Evolutionary conservation across 1,284 basidiomycete species (phyloP).

Genomic region (Cryptococcus neoformans): DNA sequence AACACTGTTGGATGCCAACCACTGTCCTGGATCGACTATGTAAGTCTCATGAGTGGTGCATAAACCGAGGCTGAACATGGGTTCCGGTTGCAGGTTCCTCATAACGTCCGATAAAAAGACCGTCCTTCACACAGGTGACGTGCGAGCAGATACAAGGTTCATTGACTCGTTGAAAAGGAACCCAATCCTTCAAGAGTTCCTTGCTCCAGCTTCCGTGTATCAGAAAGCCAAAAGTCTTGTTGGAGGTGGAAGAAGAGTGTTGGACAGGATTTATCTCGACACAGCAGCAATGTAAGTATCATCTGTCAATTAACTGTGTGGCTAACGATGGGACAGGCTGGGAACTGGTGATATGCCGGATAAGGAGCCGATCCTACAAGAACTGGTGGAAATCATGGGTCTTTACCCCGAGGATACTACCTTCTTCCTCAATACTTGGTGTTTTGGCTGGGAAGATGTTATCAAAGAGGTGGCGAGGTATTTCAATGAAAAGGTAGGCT

Average conservation of each 20-base stretch:
- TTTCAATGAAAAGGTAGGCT: constrained; percentile 61
- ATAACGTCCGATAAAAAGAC: constrained; percentile 69
- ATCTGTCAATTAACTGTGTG: neutral
- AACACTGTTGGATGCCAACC: constrained; percentile 86
- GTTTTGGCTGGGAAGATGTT: constrained; percentile 86
- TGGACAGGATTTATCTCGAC: constrained; percentile 84
- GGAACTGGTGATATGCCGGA: constrained; percentile 63
- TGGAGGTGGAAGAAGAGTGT: constrained; percentile 20
- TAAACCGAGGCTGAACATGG: neutral
- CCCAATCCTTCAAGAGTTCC: constrained; percentile 67
- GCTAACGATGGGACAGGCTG: constrained; percentile 44
- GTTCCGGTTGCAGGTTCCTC: constrained; percentile 63
- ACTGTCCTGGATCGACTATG: constrained; percentile 92
- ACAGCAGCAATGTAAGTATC: constrained; percentile 54
- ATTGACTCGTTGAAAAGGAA: constrained; percentile 64
- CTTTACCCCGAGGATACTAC: constrained; percentile 62
- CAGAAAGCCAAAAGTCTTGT: neutral
- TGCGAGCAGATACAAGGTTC: constrained; percentile 79
- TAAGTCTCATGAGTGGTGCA: constrained; percentile 46
- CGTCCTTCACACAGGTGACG: constrained; percentile 87
- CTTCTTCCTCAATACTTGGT: constrained; percentile 92
- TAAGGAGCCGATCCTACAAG: constrained; percentile 65
- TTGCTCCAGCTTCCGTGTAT: constrained; percentile 47
- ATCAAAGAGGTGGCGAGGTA: constrained; percentile 66
- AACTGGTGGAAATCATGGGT: constrained; percentile 65